Evolutionary conservation across 2,329 filamentous ascomycete genomes (phyloP), one percentile per base, ranked within the genome.

Genomic region (Trichoderma sp.): DNA sequence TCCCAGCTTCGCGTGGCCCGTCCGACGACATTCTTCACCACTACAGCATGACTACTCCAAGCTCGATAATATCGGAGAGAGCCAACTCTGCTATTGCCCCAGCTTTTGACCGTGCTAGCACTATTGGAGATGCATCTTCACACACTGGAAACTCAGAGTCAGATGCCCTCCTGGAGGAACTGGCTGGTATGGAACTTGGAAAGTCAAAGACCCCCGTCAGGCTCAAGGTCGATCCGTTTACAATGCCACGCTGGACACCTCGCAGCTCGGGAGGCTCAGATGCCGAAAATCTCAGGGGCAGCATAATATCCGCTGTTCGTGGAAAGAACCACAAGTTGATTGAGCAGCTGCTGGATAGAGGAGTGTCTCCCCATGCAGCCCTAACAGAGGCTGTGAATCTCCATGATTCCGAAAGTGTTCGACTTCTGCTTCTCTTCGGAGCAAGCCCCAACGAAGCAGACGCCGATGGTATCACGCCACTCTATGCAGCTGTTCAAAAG

Each of bases 301-400:
- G 86, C 3, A 81, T 91, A 0, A 76, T 87, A 2, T 83, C 84
- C 7, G 88, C 89, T 4, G 83, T 91, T 14, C 84, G 87, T n/a
- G 82, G 83, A 43, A 85, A 83, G 75, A 89, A 90, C 75, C 86
- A 88, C 76, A 86, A 86, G 75, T 79, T 87, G 43, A 79, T 89
- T 1, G 85, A 88, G 79, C 86, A 89, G 76, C 81, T 90, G 7
- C 82, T 90, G 4, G 86, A 90, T 74, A 85, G 86, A 6, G 88
- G 88, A 57, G 87, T 88, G 12, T 82, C 86, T 21, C 84, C 88
- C 0, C 77, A 83, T 15, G 81, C 86, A 69, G 82, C 86, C 3
- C 82, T 90, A 7, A 85, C 84, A 72, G 86, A 89, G 72, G 87
- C 88, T 1, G 81, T 89, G 14, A 73, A 84, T 34, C 81, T 82